phyloP scores from a whole-genome alignment of 2,329 filamentous ascomycete genomes.

The Neoscytalidium dimidiatum region DNA sequence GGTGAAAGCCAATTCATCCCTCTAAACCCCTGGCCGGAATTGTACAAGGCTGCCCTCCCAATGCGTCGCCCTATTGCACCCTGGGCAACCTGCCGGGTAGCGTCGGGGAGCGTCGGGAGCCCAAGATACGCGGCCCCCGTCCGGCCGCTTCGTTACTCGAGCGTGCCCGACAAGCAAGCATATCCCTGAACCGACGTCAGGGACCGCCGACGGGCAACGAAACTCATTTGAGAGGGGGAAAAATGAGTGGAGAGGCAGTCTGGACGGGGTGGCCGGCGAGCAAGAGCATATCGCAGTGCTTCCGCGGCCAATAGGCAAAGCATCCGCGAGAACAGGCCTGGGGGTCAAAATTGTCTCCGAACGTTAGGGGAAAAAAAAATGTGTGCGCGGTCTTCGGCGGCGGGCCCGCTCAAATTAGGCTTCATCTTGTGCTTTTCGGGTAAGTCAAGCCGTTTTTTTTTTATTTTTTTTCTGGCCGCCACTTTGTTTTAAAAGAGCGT shows the following conservation, averaged over 20 bases:
- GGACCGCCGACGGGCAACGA: slow-evolving; percentile 8
- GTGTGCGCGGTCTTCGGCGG: background rate
- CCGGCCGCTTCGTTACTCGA: slow-evolving; percentile 1
- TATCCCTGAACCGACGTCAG: slow-evolving; percentile 5
- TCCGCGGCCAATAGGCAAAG: background rate
- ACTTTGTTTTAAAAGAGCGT: background rate
- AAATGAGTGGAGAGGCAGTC: background rate
- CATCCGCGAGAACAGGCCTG: background rate
- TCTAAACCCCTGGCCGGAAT: slow-evolving; percentile 3
- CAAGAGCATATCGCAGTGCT: background rate
- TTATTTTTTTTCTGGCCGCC: background rate
- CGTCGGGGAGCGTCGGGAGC: slow-evolving; percentile 14
- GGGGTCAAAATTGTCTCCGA: slow-evolving; percentile 1
- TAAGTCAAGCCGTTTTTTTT: slow-evolving; percentile 12
- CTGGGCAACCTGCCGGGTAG: background rate
- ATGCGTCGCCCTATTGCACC: background rate
- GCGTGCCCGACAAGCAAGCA: background rate
- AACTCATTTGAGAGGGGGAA: background rate
- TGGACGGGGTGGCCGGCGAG: background rate
- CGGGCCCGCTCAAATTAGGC: slow-evolving; percentile 2
- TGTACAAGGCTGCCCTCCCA: slow-evolving; percentile 4
- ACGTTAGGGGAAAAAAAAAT: background rate
- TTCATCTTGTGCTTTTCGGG: background rate
- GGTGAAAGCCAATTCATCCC: slow-evolving; percentile 10
- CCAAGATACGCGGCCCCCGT: slow-evolving; percentile 14